Conservation (phyloP, 169 alveolate genomes). For the Babesia gibsoni region DNA sequence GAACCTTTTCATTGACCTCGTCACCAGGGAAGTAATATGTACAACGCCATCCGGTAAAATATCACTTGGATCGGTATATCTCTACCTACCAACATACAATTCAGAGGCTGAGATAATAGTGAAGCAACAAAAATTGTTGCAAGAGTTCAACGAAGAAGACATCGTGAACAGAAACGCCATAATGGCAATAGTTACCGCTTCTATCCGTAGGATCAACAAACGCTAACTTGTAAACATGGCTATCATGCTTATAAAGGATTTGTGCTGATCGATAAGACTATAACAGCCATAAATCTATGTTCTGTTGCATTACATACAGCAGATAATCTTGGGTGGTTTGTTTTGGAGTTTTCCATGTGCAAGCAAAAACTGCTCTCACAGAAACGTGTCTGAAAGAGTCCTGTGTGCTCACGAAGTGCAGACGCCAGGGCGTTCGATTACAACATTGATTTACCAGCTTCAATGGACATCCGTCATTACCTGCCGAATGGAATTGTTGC, state of each 20-base stretch:
- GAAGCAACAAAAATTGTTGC: conserved; percentile 27
- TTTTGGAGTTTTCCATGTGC: conserved; percentile 30
- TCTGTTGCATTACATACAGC: too few species aligned
- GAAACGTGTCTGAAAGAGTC: conserved; percentile 36
- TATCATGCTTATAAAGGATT: too few species aligned
- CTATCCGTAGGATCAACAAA: neutral
- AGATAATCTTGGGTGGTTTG: too few species aligned
- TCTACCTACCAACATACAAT: conserved; percentile 28
- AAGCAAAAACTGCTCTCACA: conserved; percentile 36
- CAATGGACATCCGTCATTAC: neutral
- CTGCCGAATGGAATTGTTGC: conserved; percentile 17
- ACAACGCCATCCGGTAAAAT: conserved; percentile 6
- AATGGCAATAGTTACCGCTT: conserved; percentile 16
- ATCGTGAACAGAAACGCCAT: conserved; percentile 14
- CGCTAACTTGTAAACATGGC: too few species aligned
- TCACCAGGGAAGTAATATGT: conserved; percentile 17
- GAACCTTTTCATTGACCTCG: conserved; percentile 26
- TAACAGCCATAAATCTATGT: too few species aligned
- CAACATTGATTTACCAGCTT: conserved; percentile 19
- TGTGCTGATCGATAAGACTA: too few species aligned
- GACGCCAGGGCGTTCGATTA: conserved; percentile 8
- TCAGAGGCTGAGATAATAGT: conserved; percentile 3
- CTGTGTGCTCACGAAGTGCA: conserved; percentile 27
- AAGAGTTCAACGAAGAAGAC: conserved; percentile 12
- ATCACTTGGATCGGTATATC: conserved; percentile 15